Conservation (phyloP, 495 filamentous ascomycete genomes). For the Lichina pygmaea region DNA sequence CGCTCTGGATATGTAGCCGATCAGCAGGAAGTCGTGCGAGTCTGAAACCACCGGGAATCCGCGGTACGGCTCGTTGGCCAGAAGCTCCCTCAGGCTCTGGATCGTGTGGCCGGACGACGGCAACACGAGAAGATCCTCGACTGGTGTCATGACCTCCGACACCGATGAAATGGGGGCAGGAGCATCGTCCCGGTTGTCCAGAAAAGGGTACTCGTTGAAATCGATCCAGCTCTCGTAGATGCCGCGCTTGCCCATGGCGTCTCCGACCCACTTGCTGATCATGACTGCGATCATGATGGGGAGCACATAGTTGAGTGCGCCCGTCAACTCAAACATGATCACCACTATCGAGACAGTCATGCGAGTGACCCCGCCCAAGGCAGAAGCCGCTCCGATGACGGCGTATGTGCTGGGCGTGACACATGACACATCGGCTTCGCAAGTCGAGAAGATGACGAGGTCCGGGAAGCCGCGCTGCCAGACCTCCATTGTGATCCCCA, state of each 20-base stretch:
- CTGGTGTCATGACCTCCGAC: conserved; percentile 64
- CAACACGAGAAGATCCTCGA: conserved; percentile 73
- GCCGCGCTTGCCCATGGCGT: conserved; percentile 77
- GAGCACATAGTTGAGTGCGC: conserved; percentile 83
- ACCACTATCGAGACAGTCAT: conserved; percentile 96
- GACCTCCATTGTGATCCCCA: conserved; percentile 71
- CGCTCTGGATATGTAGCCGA: conserved; percentile 84
- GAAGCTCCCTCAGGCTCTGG: conserved; percentile 35
- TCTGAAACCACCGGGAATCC: conserved; percentile 82
- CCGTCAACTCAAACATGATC: conserved; percentile 97
- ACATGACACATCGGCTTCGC: conserved; percentile 71
- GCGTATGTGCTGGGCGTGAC: conserved; percentile 89
- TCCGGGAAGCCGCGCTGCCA: conserved; percentile 59
- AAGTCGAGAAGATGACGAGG: conserved; percentile 51
- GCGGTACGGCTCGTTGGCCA: conserved; percentile 49
- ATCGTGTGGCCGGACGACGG: conserved; percentile 75
- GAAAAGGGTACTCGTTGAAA: conserved; percentile 84
- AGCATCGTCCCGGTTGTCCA: conserved; percentile 75
- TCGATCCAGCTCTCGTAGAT: conserved; percentile 98
- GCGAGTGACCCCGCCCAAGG: conserved; percentile 83
- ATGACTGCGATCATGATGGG: conserved; percentile 99
- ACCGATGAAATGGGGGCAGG: conserved; percentile 63
- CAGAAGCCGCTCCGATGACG: conserved; percentile 88
- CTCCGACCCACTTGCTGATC: conserved; percentile 94
- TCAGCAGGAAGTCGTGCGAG: conserved; percentile 39